Percentiles rank a stretch among this genome's conserved stretches.
phyloP scores from a whole-genome alignment of 345 rosid genomes.

The Eucalyptus cloeziana region DNA sequence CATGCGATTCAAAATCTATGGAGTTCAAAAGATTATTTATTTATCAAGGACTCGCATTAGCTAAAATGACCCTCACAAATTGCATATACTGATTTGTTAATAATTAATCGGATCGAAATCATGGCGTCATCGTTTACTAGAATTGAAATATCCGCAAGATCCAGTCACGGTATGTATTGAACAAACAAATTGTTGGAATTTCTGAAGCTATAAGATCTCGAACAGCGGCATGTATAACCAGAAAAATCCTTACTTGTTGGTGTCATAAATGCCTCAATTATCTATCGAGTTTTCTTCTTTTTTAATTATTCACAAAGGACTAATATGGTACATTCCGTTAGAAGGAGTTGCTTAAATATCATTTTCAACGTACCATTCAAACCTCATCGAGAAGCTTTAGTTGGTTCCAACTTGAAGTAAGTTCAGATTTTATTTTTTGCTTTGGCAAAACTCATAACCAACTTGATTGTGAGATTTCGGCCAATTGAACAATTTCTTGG shows the following conservation, averaged over 20 bases:
- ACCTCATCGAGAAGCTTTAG: neutral
- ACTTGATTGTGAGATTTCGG: neutral
- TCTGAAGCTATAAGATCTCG: too few species aligned
- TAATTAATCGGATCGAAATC: too few species aligned
- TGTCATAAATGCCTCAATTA: too few species aligned
- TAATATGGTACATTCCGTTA: neutral
- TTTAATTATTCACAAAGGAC: neutral
- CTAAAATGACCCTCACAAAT: too few species aligned
- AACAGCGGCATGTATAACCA: too few species aligned
- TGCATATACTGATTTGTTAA: too few species aligned
- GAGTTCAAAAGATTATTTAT: too few species aligned
- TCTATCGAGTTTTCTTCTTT: too few species aligned
- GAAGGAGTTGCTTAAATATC: neutral
- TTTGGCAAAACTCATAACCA: neutral
- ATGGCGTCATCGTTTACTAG: too few species aligned
- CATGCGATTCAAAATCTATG: neutral
- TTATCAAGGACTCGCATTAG: neutral
- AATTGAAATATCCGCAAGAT: too few species aligned
- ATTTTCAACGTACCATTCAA: neutral
- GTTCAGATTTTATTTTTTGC: neutral
- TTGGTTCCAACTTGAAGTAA: neutral
- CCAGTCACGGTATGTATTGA: too few species aligned
- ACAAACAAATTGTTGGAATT: too few species aligned
- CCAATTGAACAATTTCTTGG: neutral
- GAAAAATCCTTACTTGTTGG: neutral